Evolutionary conservation across 495 filamentous ascomycete genomes (phyloP), one percentile per base, ranked within the genome.

Genomic region (Hypoxylon rickii): DNA sequence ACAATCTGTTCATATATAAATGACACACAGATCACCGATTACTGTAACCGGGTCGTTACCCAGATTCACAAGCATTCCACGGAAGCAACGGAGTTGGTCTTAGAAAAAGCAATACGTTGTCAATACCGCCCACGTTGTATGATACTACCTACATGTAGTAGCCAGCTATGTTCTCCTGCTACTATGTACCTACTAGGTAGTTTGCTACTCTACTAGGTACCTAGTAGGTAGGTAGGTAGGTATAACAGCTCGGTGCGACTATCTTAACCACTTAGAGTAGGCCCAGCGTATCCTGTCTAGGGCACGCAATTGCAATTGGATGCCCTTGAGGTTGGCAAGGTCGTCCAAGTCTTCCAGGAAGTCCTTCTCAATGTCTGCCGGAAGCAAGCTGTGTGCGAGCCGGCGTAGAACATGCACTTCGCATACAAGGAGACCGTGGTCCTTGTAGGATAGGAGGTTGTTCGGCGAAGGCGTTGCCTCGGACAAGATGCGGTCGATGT

Each of bases 281-380:
- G 87, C 87, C 81, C 94, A 97, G 48, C 87, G 77, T 55, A 97
- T 89, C 52, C 94, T 80, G 51, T 90, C 86, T 32, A 94, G 73
- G 37, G 91, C 86, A 66, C 81, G 85, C 57, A 84, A 76, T 73
- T 96, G 92, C 46, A 79, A 78, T 42, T 83, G 77, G 20, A 94
- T 79, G 12, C 89, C 89, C 49, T 87, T 83, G 40, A 92, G 78
- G 66, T 96, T 88, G 10, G 87, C 81, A 31, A 98, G 76, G 42
- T 96, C 92, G 24, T 86, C 80, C 19, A 94, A 69, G 65, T 98
- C 94, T 68, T 93, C 87, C 22, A 88, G 70, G 65, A 98, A 96
- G 57, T 95, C 90, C 43, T 83, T 83, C 60, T 87, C 80, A 17
- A 96, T 81, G 16, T 86, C 76, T 2, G 81, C 78, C 6, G 89